These are phyloP conservation scores for Candida andamanensis DNA, from an alignment of 805 yeast genomes.

Conservation along the genomic window DNA sequence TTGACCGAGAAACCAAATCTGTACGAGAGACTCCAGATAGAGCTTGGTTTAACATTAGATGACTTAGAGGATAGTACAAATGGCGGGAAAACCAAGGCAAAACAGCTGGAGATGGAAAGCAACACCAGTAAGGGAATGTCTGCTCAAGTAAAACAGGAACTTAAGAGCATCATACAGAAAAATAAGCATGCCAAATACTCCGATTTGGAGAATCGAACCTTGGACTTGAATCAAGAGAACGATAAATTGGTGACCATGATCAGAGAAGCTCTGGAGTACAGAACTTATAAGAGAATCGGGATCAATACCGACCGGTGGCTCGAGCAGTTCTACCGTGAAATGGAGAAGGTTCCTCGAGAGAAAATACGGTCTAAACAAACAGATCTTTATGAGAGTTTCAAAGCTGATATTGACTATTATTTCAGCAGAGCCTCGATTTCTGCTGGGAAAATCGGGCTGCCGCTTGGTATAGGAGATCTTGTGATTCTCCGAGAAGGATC, in stretches of 20 bases:
- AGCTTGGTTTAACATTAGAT: no score
- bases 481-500: constrained; percentile 47
- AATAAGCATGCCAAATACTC: constrained; percentile 5
- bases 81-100: no score
- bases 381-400: neutral
- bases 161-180: no score
- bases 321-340: constrained; percentile 2
- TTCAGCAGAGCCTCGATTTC: constrained; percentile 16
- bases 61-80: no score
- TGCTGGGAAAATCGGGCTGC: constrained; percentile 11
- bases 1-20: no score
- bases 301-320: constrained; percentile 18
- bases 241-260: constrained; percentile 16
- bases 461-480: constrained; percentile 54
- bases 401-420: constrained; percentile 2
- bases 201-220: constrained; percentile 20
- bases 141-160: no score
- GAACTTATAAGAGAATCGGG: constrained; percentile 17
- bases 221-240: constrained; percentile 17
- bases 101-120: no score
- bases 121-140: no score
- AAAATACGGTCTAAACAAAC: neutral
- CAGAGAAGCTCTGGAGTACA: constrained; percentile 10
- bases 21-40: no score
- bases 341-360: constrained; percentile 3